These are phyloP conservation scores for Hypoxylon sp. DNA, from an alignment of 2,329 filamentous ascomycete species.

Conservation along the genomic window DNA sequence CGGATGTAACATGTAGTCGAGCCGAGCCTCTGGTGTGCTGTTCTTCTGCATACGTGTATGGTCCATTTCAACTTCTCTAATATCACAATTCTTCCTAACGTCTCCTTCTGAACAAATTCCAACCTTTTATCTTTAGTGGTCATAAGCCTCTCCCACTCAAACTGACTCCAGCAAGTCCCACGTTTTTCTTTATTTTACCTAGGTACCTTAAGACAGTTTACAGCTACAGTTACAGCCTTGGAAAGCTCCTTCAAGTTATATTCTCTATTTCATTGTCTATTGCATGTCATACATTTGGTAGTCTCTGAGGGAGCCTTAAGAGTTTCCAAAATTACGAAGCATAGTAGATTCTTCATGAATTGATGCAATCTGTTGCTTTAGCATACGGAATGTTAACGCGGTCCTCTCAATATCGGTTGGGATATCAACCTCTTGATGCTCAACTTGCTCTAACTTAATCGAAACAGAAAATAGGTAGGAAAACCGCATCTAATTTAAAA, in stretches of 20 bases:
- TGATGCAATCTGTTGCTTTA: too few species aligned
- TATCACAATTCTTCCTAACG: background rate
- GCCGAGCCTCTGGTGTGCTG: too few species aligned
- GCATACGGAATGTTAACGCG: background rate
- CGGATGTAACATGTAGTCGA: too few species aligned
- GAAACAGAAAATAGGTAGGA: constrained; percentile 19
- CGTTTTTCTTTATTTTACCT: constrained; percentile 13
- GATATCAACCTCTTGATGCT: constrained; percentile 8
- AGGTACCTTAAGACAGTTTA: constrained; percentile 6
- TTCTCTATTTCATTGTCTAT: constrained; percentile 5
- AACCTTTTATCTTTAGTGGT: background rate
- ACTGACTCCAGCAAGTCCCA: background rate
- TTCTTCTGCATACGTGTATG: too few species aligned
- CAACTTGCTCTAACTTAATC: constrained; percentile 11
- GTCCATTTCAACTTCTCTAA: background rate
- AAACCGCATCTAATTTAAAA: constrained; percentile 5
- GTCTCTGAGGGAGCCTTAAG: constrained; percentile 41
- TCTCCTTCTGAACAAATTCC: background rate
- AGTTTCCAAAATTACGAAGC: constrained; percentile 6
- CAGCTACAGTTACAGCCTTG: constrained; percentile 7
- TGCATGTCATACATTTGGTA: constrained; percentile 19
- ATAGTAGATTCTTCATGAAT: constrained; percentile 3
- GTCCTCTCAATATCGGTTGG: constrained; percentile 9
- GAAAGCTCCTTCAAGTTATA: constrained; percentile 4
- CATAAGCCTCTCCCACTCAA: background rate